Evolutionary conservation across 805 yeast genomes (phyloP).

Genomic region (Lachancea sp.): DNA sequence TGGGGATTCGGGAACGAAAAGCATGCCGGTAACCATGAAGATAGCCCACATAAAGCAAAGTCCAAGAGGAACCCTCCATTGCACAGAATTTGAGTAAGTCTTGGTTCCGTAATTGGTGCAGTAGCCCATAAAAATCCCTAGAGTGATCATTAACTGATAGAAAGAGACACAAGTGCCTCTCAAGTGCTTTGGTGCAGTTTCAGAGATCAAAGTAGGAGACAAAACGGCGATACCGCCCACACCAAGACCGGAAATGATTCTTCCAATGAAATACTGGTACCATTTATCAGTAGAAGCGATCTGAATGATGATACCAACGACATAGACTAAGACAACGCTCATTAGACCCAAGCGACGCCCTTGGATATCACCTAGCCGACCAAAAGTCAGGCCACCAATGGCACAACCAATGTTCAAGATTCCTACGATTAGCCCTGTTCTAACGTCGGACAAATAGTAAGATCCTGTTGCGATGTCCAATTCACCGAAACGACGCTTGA

Average conservation of each 20-base stretch:
- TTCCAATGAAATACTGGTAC: conserved; percentile 68
- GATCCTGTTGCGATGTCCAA: conserved; percentile 34
- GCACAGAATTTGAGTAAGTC: conserved; percentile 38
- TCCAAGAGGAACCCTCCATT: conserved; percentile 74
- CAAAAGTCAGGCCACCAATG: conserved; percentile 58
- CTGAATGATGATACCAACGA: conserved; percentile 63
- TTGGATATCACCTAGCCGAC: conserved; percentile 52
- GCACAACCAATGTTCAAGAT: conserved; percentile 73
- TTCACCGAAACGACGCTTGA: conserved; percentile 52
- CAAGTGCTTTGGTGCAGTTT: conserved; percentile 36
- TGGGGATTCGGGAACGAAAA: conserved; percentile 69
- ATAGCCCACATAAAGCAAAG: conserved; percentile 45
- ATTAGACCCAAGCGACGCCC: conserved; percentile 64
- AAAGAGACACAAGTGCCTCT: conserved; percentile 70
- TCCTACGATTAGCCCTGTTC: conserved; percentile 53
- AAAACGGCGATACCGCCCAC: conserved; percentile 74
- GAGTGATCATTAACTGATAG: conserved; percentile 65
- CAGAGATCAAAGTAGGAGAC: conserved; percentile 64
- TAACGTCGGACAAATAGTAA: conserved; percentile 43
- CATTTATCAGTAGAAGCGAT: conserved; percentile 49
- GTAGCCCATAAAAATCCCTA: conserved; percentile 73
- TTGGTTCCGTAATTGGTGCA: conserved; percentile 61
- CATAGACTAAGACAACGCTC: conserved; percentile 54
- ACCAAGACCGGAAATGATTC: conserved; percentile 67
- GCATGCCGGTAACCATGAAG: conserved; percentile 35